Evolutionary conservation across 2,329 filamentous ascomycete genomes (phyloP).

Genomic region (Clonostachys sp.): DNA sequence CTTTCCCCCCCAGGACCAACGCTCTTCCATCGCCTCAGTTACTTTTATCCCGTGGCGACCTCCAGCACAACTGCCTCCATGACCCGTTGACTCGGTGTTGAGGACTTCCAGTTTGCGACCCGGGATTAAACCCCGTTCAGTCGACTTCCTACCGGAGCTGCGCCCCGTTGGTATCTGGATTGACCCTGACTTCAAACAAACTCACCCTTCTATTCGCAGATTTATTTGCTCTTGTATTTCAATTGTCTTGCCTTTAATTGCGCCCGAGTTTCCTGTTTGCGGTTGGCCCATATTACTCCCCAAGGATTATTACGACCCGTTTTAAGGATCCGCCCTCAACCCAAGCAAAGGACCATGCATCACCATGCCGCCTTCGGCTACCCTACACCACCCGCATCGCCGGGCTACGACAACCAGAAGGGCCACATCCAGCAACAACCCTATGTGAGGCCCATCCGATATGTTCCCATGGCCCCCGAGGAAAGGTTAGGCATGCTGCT

Average conservation of each 20-base stretch:
- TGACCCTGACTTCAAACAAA: neutral
- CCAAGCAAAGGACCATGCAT: conserved; percentile 41
- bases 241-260: neutral
- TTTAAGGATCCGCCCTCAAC: conserved; percentile 8
- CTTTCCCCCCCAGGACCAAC: neutral
- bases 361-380: conserved; percentile 53
- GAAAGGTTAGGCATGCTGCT: conserved; percentile 82
- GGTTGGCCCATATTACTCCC: conserved; percentile 5
- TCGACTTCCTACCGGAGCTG: neutral
- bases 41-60: neutral
- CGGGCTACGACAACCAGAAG: conserved; percentile 45
- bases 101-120: conserved; percentile 11
- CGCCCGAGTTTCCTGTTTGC: neutral
- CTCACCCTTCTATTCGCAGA: neutral
- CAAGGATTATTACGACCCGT: conserved; percentile 21
- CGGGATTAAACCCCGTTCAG: neutral
- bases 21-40: conserved; percentile 5
- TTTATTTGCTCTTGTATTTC: neutral
- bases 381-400: conserved; percentile 54
- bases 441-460: conserved; percentile 26
- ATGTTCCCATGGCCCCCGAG: conserved; percentile 64
- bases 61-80: conserved; percentile 14
- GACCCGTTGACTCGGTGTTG: conserved; percentile 49
- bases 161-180: neutral
- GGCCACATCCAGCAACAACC: conserved; percentile 29